Conservation (phyloP, 345 rosid species). For the Salix koriyanagi region DNA sequence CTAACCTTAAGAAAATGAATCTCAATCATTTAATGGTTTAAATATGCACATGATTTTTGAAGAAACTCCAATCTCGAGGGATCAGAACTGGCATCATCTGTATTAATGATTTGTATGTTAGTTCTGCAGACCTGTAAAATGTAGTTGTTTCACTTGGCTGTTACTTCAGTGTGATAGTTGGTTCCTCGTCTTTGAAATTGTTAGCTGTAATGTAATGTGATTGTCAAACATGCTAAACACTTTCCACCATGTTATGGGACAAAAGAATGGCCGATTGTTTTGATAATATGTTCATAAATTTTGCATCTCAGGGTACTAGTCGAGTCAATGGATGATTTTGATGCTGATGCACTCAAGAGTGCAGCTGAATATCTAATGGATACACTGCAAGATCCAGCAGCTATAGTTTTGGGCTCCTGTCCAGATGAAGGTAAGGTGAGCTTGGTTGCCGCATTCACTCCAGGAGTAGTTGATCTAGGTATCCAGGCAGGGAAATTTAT, state of each 20-base stretch:
- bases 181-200: no score
- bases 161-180: neutral
- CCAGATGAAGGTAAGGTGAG: slow-evolving; percentile 91
- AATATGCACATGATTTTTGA: no score
- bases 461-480: slow-evolving; percentile 62
- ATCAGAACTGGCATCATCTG: neutral
- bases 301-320: slow-evolving; percentile 60
- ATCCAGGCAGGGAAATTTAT: slow-evolving; percentile 89
- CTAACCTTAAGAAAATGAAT: no score
- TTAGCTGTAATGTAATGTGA: no score
- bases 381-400: slow-evolving; percentile 72
- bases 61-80: neutral
- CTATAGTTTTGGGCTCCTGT: slow-evolving; percentile 70
- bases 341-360: slow-evolving; percentile 77
- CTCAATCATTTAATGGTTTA: no score
- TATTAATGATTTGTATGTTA: neutral
- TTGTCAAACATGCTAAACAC: neutral
- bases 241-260: neutral
- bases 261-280: neutral
- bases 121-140: neutral
- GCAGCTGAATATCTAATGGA: slow-evolving; percentile 75
- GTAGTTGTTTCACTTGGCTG: neutral
- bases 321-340: slow-evolving; percentile 72
- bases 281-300: neutral
- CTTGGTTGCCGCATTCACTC: slow-evolving; percentile 83